Conservation (phyloP, 2,329 filamentous ascomycete genomes). For the Taxawa tesnikishii region DNA sequence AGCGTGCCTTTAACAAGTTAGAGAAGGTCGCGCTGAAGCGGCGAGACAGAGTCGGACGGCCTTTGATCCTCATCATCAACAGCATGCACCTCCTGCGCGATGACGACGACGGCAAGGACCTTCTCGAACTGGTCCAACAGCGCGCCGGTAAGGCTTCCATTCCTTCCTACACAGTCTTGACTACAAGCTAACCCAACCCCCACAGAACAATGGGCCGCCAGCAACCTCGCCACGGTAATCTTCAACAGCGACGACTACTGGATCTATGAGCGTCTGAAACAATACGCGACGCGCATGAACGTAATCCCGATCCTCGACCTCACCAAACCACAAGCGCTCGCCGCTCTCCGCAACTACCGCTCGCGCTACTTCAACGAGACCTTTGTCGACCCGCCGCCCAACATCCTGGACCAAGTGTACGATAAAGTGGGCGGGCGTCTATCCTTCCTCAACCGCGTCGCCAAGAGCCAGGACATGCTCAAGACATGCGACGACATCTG, state of each 20-base stretch:
- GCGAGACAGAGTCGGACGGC: conserved; percentile 48
- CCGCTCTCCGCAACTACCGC: conserved; percentile 70
- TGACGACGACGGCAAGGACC: conserved; percentile 81
- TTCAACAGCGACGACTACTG: conserved; percentile 98
- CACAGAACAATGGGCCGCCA: conserved; percentile 81
- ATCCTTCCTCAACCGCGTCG: conserved; percentile 78
- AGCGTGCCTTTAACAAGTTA: conserved; percentile 92
- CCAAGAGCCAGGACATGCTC: conserved; percentile 74
- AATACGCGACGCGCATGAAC: conserved; percentile 88
- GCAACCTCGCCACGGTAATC: conserved; percentile 79
- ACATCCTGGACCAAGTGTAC: conserved; percentile 65
- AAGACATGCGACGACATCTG: conserved; percentile 62
- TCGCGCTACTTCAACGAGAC: conserved; percentile 59
- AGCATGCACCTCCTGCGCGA: conserved; percentile 84
- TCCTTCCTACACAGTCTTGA: background rate
- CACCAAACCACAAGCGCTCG: conserved; percentile 62
- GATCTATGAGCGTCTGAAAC: conserved; percentile 92
- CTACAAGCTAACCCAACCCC: background rate
- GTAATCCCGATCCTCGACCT: conserved; percentile 79
- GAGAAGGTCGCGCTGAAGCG: conserved; percentile 83
- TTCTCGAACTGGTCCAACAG: conserved; percentile 91
- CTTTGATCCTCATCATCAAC: conserved; percentile 88
- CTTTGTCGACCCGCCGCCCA: conserved; percentile 34
- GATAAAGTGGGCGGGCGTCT: conserved; percentile 76
- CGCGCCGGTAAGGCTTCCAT: conserved; percentile 41